Conservation (phyloP, 2,329 filamentous ascomycete genomes). For the Curvularia sp. region DNA sequence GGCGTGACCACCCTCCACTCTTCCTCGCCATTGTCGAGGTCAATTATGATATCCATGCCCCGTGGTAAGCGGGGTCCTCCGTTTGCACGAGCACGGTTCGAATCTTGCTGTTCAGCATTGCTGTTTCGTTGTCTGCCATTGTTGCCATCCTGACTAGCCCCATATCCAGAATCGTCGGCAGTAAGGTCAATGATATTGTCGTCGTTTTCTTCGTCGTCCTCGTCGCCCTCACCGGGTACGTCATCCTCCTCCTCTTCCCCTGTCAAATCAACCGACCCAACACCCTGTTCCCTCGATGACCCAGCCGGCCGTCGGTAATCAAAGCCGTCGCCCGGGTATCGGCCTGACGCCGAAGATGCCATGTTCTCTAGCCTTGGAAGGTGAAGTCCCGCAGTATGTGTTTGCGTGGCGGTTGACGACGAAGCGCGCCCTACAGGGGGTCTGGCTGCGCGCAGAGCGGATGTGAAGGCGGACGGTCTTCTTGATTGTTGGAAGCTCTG, state of each 20-base stretch:
- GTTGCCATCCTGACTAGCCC: slow-evolving; percentile 20
- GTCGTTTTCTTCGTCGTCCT: neutral
- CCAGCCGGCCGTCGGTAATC: slow-evolving; percentile 62
- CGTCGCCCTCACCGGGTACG: slow-evolving; percentile 11
- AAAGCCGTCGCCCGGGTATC: slow-evolving; percentile 60
- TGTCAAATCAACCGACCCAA: slow-evolving; percentile 52
- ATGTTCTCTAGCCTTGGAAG: slow-evolving; percentile 35
- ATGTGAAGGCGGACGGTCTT: slow-evolving; percentile 7
- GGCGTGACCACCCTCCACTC: slow-evolving; percentile 36
- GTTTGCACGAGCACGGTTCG: slow-evolving; percentile 9
- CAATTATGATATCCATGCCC: slow-evolving; percentile 53
- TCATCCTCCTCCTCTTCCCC: slow-evolving; percentile 19
- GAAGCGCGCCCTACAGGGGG: slow-evolving; percentile 8
- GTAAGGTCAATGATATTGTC: slow-evolving; percentile 43
- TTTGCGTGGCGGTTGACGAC: slow-evolving; percentile 10
- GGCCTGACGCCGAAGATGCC: slow-evolving; percentile 39
- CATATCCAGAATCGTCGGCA: slow-evolving; percentile 35
- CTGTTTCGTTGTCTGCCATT: neutral
- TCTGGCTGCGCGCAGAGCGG: slow-evolving; percentile 9
- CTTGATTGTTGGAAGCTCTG: slow-evolving; percentile 1
- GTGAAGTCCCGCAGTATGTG: slow-evolving; percentile 22
- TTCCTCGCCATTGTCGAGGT: slow-evolving; percentile 47
- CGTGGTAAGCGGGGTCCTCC: slow-evolving; percentile 51
- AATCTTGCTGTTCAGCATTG: slow-evolving; percentile 7
- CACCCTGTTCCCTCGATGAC: slow-evolving; percentile 30